Evolutionary conservation across 257 asterid species (phyloP), one percentile per base, ranked within the genome.

Genomic region (Solanum gracilifrons): DNA sequence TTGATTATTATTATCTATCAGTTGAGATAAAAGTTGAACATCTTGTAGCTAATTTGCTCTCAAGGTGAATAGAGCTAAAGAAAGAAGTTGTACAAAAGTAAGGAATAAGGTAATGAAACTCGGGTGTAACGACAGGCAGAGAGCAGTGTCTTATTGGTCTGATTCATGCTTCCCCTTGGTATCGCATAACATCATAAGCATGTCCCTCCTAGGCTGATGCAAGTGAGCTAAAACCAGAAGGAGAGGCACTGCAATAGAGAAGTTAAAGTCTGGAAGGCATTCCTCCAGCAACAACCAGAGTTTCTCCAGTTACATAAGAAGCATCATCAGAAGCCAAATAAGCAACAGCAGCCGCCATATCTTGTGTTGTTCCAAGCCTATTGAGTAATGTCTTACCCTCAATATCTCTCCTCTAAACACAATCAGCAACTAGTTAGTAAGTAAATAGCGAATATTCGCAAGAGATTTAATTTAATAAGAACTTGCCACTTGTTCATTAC

Each of bases 241-340:
- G 82, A 7, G 82, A 74, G 51, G 82, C 15, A 74, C 31, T 25
- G 6, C 11, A 4, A 77, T 39, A 7, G 18, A 77, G 37, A 79
- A 51, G 84, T 75, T 91, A 97, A 77, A 97, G 99, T 80, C 98
- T 92, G 21, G 98, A 97, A 60, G 93, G 95, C 88, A 76, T 89
- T 86, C 98, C 99, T 83, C 99, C 99, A 12, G 98, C 98, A 51
- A 95, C 95, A 20, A 95, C 94, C 90, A 97, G 86, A 60, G 93
- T 92, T 89, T 97, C 99, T 60, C 98, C 98, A 0, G 98, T 97
- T 5, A 97, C 91, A 88, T 95, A 95, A 39, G 98, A 86, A 86
- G 98, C 98, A 82, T 97, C 99, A 35, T 94, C 97, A 0, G 98
- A 97, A 37, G 98, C 98, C 94, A 97, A 91, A 90, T 92, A 95